Base-by-base conservation (phyloP, 495 filamentous ascomycete species). In the Tetracladium setigerum region DNA sequence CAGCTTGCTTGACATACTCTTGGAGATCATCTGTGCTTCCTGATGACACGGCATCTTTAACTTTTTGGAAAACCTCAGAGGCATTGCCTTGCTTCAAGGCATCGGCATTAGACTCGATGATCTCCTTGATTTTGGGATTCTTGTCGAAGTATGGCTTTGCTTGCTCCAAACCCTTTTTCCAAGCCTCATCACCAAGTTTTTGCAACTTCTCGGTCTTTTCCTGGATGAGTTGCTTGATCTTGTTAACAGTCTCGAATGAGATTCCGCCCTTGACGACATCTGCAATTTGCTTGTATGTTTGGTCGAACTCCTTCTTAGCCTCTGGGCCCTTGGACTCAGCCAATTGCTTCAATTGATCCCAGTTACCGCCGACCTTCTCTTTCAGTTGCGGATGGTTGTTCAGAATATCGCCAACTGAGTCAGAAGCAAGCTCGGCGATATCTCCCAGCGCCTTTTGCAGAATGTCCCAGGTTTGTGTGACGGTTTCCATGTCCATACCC, bases 311-410 rank as follows among this genome's bases (percentile, higher is more conserved):
- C 67, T 84, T 80, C 67, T 81, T 81, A 0, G 80, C 81, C 53
- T 84, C 76, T 0, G 81, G 82, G 0, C 83, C 83, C 56, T 79
- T 79, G 17, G 74, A 57, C 24, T 83, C 71, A 24, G 76, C 79
- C 65, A 83, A 70, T 52, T 79, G 57, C 67, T 82, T 83, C 36
- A 86, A 59, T 59, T 81, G 69, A 30, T 81, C 68, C 31, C 77
- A 62, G 39, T 73, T 73, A 4, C 72, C 76, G n/a, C 81, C 81
- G 24, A 87, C 59, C 64, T 79, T 76, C 57, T 85, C 73, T 66
- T 83, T 82, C 10, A 86, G 52, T 53, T 79, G 53, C 1, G 83
- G 82, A 52, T 85, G 82, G 50, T 82, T 80, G 40, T 82, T 67
- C 31, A 84, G 57, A 27, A 86, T 70, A 42, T 83, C 70, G 31